Percentiles rank a stretch among this genome's conserved stretches.
These are phyloP conservation scores for Colletotrichum sojae DNA, from an alignment of 2,329 filamentous ascomycete species.

Conservation along the genomic window DNA sequence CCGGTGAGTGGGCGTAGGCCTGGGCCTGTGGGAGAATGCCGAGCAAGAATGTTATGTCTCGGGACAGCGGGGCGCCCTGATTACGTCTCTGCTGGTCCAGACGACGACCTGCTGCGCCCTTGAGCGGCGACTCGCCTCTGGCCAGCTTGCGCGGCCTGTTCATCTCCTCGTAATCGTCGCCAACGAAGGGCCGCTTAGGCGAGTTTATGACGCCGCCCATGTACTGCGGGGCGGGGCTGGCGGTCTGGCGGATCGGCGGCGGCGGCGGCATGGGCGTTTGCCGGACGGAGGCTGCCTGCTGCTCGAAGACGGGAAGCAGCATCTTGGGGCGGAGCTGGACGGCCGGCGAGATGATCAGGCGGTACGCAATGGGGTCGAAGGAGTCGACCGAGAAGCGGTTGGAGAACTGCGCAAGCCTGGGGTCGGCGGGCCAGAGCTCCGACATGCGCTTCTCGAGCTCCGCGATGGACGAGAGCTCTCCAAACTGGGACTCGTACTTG, in stretches of 20 bases:
- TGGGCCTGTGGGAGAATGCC: constrained; percentile 82
- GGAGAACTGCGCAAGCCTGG: constrained; percentile 80
- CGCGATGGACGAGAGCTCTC: constrained; percentile 90
- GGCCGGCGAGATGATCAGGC: constrained; percentile 84
- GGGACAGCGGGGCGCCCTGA: constrained; percentile 78
- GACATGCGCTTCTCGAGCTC: constrained; percentile 94
- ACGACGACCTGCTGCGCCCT: constrained; percentile 88
- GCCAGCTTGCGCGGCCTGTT: constrained; percentile 88
- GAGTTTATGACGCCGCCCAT: constrained; percentile 62
- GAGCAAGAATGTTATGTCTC: constrained; percentile 75
- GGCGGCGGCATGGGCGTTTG: constrained; percentile 60
- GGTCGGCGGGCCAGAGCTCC: constrained; percentile 92
- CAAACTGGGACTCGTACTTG: constrained; percentile 94
- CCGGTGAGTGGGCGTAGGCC: constrained; percentile 81
- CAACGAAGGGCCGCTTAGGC: constrained; percentile 73
- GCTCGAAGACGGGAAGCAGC: constrained; percentile 69
- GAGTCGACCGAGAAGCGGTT: constrained; percentile 79
- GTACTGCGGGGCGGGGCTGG: constrained; percentile 65
- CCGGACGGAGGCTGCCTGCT: constrained; percentile 60
- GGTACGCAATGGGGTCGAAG: constrained; percentile 87
- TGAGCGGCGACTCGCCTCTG: constrained; percentile 92
- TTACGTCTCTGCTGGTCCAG: constrained; percentile 82
- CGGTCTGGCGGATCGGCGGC: constrained; percentile 46
- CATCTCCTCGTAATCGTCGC: constrained; percentile 80
- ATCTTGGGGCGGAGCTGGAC: constrained; percentile 81